Evolutionary conservation across 768 basidiomycete species (phyloP), one percentile per base, ranked within the genome.

Genomic region (Calocera viscosa): DNA sequence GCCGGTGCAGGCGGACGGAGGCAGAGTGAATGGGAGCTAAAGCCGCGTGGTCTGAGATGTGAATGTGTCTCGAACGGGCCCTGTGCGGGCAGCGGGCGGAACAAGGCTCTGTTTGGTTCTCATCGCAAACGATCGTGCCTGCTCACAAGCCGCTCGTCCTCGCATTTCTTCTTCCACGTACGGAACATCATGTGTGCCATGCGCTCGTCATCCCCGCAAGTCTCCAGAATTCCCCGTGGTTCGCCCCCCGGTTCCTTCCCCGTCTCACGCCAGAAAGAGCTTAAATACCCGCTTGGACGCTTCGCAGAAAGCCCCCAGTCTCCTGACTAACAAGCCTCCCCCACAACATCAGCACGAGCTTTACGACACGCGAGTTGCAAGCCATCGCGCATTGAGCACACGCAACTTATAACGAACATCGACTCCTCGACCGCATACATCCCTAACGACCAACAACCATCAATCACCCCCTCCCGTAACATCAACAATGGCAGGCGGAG

Each of bases 401-500:
- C 11, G 16, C 24, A 60, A 32, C 53, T 28, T 5, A 19, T 47
- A 60, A 49, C 49, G 49, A 49, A 16, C 26, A 60, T 28, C 24
- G 11, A 60, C 24, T 30, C 24, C 30, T 7, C 19, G 8, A 47
- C 24, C 43, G 7, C 43, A 19, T 19, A 24, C 35, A 14, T 38
- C 35, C 35, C 14, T 38, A 38, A 38, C 35, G 35, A 38, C 35
- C 35, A 38, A 38, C 35, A 38, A 38, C 35, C 5, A 38, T 38
- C 35, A 38, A 38, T 14, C 35, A 16, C 30, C 5, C 22, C 53
- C 53, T 32, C 30, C 30, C 24, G 7, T 32, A 2, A 60, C 53
- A 12, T 28, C 53, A 60, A 10, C 53, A 32, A 60, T 60, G 53
- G 53, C 53, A 26, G 53, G 53, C 30, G 53, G 53, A 60, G 53